Base-by-base conservation (phyloP, 2,329 filamentous ascomycete genomes). In the Paecilomyces variotii region DNA sequence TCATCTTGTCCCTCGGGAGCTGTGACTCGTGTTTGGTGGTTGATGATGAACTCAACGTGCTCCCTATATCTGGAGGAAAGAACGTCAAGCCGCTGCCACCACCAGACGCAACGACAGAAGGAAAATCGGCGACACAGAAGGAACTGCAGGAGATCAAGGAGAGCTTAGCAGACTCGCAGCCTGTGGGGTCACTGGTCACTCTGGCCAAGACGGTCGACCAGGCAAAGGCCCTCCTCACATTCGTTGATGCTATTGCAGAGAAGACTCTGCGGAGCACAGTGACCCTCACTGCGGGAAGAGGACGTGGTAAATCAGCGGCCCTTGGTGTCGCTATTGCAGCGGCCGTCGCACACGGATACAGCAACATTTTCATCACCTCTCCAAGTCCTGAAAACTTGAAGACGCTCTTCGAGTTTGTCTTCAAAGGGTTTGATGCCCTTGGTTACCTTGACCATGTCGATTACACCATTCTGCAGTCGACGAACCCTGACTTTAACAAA, bases 291-390 rank as follows among this genome's bases (percentile, higher is more conserved):
- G 94, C 94, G 19, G 93, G 88, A 39, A 87, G 94, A 85, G 94
- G 94, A 74, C 87, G 94, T 68, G 94, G 94, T 76, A 99, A 99
- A 77, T 99, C 94, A 24, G 95, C 94, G 19, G 94, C 94, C 27
- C 83, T 99, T 68, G 94, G 94, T 76, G 87, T 99, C 56, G 91
- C 94, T 2, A 89, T 99, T 51, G 94, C 94, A 2, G 91, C 94
- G 2, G 95, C 95, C 1, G 84, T 99, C 52, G 93, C 94, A 0
- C 90, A 97, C 71, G 94, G 94, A 27, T 99, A 99, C 76, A 96
- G 91, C 79, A 99, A 99, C 74, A 96, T 99, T 68, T 99, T 99
- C 77, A 96, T 99, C 71, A 99, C 94, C 1, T 97, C 93, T 1
- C 93, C 93, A 0, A 97, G 91, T 61, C 94, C 94, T 0, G 95